phyloP scores from a whole-genome alignment of 2,329 filamentous ascomycete genomes.

The Fusarium pseudonygamai region DNA sequence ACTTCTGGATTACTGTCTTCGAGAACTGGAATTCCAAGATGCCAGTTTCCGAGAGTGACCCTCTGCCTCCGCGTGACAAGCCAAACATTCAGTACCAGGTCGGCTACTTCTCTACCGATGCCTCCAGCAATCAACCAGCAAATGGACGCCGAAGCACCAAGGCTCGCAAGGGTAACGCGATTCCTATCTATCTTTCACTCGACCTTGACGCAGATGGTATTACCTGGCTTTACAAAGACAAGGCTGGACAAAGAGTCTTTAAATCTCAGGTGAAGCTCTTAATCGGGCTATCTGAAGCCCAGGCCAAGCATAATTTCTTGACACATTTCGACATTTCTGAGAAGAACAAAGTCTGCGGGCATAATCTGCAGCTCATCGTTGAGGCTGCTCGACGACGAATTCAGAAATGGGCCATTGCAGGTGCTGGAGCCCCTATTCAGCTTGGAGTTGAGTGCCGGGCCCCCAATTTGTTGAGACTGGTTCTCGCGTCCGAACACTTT shows the following conservation, averaged over 20 bases:
- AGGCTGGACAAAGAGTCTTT: not conserved
- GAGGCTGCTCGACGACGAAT: constrained; percentile 5
- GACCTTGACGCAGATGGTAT: not conserved
- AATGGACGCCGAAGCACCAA: not conserved
- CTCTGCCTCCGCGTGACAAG: not conserved
- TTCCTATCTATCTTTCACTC: not conserved
- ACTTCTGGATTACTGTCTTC: not conserved
- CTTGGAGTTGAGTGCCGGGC: not conserved
- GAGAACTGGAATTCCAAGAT: not conserved
- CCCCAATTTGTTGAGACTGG: not conserved
- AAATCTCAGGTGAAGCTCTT: not conserved
- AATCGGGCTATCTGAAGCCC: not conserved
- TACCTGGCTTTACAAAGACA: constrained; percentile 2
- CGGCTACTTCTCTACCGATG: not conserved
- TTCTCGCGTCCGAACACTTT: not conserved
- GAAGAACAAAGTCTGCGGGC: not conserved
- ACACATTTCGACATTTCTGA: not conserved
- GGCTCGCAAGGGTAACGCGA: not conserved
- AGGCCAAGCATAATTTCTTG: constrained; percentile 1
- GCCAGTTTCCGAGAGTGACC: not conserved
- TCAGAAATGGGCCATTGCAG: not conserved
- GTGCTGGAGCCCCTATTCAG: not conserved
- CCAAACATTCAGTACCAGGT: not conserved
- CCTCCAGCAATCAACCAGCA: not conserved
- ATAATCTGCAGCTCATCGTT: constrained; percentile 3